phyloP scores from a whole-genome alignment of 1,139 yeast species.

The Pichia sp. region DNA sequence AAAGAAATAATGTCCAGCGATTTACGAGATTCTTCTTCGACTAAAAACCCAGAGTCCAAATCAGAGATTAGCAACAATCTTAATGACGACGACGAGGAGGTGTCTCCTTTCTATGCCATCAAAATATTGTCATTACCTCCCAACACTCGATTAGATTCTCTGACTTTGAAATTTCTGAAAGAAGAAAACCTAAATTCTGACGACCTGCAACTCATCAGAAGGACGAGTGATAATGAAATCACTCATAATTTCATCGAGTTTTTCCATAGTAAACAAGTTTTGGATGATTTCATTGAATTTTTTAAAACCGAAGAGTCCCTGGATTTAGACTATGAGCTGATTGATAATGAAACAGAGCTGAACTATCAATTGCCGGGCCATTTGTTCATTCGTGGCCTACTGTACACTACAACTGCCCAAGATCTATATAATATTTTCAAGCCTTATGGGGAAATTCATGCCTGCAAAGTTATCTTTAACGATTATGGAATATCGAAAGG shows the following conservation, averaged over 20 bases:
- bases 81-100: background rate
- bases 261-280: slow-evolving; percentile 12
- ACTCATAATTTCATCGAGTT: slow-evolving; percentile 16
- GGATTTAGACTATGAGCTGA: slow-evolving; percentile 16
- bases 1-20: background rate
- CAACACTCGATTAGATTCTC: slow-evolving; percentile 7
- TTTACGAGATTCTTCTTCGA: background rate
- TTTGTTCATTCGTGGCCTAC: slow-evolving; percentile 49
- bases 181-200: background rate
- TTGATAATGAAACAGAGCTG: slow-evolving; percentile 39
- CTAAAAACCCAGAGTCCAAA: background rate
- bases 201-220: slow-evolving; percentile 8
- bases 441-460: slow-evolving; percentile 40
- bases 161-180: slow-evolving; percentile 8
- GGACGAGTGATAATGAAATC: slow-evolving; percentile 14
- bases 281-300: slow-evolving; percentile 18
- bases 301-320: slow-evolving; percentile 6
- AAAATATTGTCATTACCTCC: slow-evolving; percentile 6
- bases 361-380: slow-evolving; percentile 56
- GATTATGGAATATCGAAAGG: slow-evolving; percentile 40
- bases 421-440: slow-evolving; percentile 38
- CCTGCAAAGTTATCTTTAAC: slow-evolving; percentile 43
- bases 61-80: background rate
- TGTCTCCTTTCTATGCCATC: slow-evolving; percentile 1
- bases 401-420: slow-evolving; percentile 37